Conservation (phyloP, 306 rosid species). For the Sindora glabra region DNA sequence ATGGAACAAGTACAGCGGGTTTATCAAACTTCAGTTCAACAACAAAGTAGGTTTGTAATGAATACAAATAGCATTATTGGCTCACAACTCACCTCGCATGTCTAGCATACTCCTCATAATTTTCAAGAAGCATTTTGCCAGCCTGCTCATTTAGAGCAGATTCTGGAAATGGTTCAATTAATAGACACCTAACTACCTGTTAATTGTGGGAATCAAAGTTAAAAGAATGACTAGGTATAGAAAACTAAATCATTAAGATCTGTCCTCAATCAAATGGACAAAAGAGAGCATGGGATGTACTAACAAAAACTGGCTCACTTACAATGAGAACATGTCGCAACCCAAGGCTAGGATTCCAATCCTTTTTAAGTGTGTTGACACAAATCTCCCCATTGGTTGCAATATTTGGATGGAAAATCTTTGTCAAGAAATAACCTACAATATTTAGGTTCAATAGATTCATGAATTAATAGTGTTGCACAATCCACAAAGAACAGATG, state of each 20-base stretch:
- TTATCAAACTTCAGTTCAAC: not conserved
- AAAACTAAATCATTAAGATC: not conserved
- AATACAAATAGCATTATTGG: conserved; percentile 1
- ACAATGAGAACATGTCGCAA: conserved; percentile 86
- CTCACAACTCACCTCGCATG: conserved; percentile 80
- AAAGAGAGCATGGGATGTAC: not conserved
- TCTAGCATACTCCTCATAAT: conserved; percentile 95
- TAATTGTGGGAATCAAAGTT: conserved; percentile 1
- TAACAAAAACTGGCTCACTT: conserved; percentile 14
- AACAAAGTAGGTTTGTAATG: too few relatives aligned
- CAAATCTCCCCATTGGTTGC: conserved; percentile 90
- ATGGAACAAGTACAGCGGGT: not conserved
- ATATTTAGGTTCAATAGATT: conserved; percentile 12
- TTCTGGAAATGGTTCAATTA: conserved; percentile 99
- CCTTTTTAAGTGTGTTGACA: conserved; percentile 92
- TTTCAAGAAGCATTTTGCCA: conserved; percentile 84
- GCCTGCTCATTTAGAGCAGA: conserved; percentile 98
- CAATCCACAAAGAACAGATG: not conserved
- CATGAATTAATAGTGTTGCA: not conserved
- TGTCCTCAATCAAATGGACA: not conserved
- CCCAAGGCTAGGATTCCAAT: conserved; percentile 97
- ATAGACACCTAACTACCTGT: conserved; percentile 95
- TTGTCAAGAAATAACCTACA: conserved; percentile 84
- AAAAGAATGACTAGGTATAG: not conserved
- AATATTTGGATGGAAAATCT: conserved; percentile 92